These are phyloP conservation scores for Chrysanthemum seticuspe DNA, from an alignment of 129 eudicot genomes.

Conservation along the genomic window DNA sequence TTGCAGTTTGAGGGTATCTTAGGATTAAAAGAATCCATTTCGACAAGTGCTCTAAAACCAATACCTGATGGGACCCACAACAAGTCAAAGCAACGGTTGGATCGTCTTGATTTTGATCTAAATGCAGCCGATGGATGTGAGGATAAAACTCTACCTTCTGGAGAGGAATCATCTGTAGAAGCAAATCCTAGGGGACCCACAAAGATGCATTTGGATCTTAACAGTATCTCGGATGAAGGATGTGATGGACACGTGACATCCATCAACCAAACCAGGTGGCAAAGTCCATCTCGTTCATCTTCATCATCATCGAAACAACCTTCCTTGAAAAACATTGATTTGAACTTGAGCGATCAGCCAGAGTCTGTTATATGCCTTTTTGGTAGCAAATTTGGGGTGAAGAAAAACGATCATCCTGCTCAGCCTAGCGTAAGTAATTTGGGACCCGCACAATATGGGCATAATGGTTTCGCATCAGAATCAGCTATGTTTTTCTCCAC, in stretches of 20 bases:
- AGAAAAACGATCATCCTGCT: constrained; percentile 28
- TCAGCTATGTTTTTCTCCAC: constrained; percentile 14
- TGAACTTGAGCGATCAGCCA: constrained; percentile 66
- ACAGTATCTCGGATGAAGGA: constrained; percentile 51
- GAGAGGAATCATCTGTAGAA: constrained; percentile 47
- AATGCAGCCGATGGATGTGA: constrained; percentile 58
- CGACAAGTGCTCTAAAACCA: constrained; percentile 72
- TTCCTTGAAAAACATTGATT: constrained; percentile 48
- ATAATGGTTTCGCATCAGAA: constrained; percentile 28
- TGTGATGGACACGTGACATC: constrained; percentile 36
- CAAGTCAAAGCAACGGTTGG: constrained; percentile 35
- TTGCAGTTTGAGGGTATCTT: constrained; percentile 66
- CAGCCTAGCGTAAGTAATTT: constrained; percentile 39
- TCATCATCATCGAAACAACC: constrained; percentile 64
- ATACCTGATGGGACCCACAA: constrained; percentile 41
- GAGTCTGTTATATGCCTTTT: constrained; percentile 52
- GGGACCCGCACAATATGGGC: constrained; percentile 31
- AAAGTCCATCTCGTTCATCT: constrained; percentile 52
- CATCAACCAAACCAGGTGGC: constrained; percentile 37
- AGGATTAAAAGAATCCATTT: constrained; percentile 80
- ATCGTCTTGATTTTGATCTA: constrained; percentile 59
- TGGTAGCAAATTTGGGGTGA: constrained; percentile 64
- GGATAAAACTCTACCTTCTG: constrained; percentile 40
- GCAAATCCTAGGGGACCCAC: constrained; percentile 46
- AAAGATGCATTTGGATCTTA: constrained; percentile 62